A percentile compares a stretch with the other conserved stretches of the same genome.
These are phyloP conservation scores for Vitis hybrid DNA, from an alignment of 177 flowering plant genomes.

Conservation along the genomic window DNA sequence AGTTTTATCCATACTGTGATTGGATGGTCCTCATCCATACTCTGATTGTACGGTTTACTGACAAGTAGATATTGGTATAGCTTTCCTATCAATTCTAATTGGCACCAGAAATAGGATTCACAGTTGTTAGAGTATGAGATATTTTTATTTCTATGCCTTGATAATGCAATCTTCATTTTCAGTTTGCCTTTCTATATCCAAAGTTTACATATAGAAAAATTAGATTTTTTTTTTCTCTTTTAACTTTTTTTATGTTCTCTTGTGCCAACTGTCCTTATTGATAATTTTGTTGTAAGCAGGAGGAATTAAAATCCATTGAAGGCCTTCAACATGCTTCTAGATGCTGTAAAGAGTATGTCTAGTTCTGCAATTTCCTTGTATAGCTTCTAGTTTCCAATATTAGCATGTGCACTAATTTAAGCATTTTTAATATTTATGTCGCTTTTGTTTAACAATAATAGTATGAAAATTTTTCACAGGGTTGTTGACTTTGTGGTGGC, in stretches of 20 bases:
- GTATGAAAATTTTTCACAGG: slow-evolving; percentile 30
- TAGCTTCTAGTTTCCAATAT: neutral
- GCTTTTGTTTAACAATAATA: neutral
- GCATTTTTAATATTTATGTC: neutral
- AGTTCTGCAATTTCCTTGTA: neutral
- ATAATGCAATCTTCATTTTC: neutral
- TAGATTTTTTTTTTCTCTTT: neutral
- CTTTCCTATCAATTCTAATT: too few species aligned
- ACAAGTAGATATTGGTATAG: too few species aligned
- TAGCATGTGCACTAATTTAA: neutral
- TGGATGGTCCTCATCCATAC: too few species aligned
- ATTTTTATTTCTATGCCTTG: neutral
- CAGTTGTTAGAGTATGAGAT: neutral
- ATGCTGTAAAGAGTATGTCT: slow-evolving; percentile 63
- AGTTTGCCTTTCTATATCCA: neutral
- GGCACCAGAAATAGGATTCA: too few species aligned
- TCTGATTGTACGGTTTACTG: neutral
- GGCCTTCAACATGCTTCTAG: slow-evolving; percentile 49
- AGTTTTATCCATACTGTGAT: neutral
- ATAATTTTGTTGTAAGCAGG: slow-evolving; percentile 33
- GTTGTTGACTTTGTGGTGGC: slow-evolving; percentile 44
- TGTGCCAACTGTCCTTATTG: neutral
- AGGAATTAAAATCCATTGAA: slow-evolving; percentile 46
- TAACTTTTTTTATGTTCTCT: neutral
- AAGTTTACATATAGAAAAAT: neutral